phyloP scores from a whole-genome alignment of 23 red algal genomes.

The Gracilaria vermiculophylla region DNA sequence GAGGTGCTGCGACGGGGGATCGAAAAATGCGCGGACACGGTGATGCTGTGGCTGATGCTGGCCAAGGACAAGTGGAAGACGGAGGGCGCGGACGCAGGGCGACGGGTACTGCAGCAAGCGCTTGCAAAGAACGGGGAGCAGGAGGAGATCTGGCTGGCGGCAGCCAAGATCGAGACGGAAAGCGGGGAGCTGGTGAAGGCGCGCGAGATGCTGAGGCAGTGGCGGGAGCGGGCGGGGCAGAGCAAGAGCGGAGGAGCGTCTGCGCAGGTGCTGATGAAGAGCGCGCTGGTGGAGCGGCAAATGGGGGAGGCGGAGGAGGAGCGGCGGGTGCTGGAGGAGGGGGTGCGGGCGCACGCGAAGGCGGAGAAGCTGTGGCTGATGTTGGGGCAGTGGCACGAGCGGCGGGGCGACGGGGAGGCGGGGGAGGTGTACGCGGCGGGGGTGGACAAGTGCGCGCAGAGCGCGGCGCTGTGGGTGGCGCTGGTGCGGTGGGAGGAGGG shows the following conservation, averaged over 20 bases:
- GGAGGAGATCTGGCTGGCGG: conserved; percentile 75
- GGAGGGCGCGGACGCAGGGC: conserved; percentile 31
- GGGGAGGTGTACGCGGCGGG: conserved; percentile 30
- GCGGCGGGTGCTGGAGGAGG: conserved; percentile 36
- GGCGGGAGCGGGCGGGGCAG: background rate
- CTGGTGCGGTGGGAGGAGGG: conserved; percentile 44
- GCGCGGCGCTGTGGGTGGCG: conserved; percentile 51
- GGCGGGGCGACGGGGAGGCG: conserved; percentile 8
- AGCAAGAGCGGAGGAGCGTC: background rate
- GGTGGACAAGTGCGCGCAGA: conserved; percentile 28
- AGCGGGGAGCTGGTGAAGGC: conserved; percentile 55
- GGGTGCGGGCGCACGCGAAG: conserved; percentile 28
- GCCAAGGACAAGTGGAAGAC: conserved; percentile 70
- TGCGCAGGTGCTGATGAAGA: conserved; percentile 66
- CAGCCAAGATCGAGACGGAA: conserved; percentile 77
- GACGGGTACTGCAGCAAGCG: conserved; percentile 56
- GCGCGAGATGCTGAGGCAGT: conserved; percentile 34
- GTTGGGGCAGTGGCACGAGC: conserved; percentile 73
- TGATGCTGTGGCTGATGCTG: conserved; percentile 76
- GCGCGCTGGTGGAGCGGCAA: conserved; percentile 72
- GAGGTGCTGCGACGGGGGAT: conserved; percentile 50
- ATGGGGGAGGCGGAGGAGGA: conserved; percentile 11
- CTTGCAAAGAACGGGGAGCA: conserved; percentile 35
- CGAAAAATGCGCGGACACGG: conserved; percentile 31
- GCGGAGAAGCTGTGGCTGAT: conserved; percentile 70